Percentiles rank a stretch among this genome's conserved stretches.
Evolutionary conservation across 352 stramenopile species (phyloP).

Genomic region (Phytopythium vexans): DNA sequence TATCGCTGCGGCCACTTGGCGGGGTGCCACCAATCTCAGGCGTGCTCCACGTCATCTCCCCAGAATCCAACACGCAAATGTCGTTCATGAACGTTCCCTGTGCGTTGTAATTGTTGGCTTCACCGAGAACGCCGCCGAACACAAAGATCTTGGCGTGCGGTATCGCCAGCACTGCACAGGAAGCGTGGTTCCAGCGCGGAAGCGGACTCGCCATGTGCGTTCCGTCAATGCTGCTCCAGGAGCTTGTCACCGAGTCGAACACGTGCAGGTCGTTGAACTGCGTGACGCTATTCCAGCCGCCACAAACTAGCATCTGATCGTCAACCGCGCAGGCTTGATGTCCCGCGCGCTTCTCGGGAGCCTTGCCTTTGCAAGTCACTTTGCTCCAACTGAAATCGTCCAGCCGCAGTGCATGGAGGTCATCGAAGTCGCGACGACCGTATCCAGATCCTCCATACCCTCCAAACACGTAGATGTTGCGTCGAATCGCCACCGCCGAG

Average conservation of each 20-base stretch:
- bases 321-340: conserved; percentile 90
- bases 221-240: conserved; percentile 84
- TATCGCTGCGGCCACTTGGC: conserved; percentile 89
- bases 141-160: conserved; percentile 96
- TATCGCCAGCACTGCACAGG: conserved; percentile 92
- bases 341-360: conserved; percentile 89
- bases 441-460: conserved; percentile 94
- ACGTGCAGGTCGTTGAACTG: conserved; percentile 96
- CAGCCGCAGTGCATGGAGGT: conserved; percentile 88
- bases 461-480: conserved; percentile 91
- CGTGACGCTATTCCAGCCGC: conserved; percentile 92
- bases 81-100: conserved; percentile 87
- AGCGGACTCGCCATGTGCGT: conserved; percentile 65
- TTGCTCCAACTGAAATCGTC: conserved; percentile 85
- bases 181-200: conserved; percentile 94
- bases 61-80: conserved; percentile 91
- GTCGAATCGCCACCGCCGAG: conserved; percentile 81
- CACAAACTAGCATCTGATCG: conserved; percentile 91
- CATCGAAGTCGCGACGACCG: conserved; percentile 92
- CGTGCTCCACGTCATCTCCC: conserved; percentile 86
- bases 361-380: conserved; percentile 83
- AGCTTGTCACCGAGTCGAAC: conserved; percentile 83
- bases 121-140: conserved; percentile 94
- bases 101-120: conserved; percentile 85
- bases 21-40: conserved; percentile 77